Conservation (phyloP, 2,329 filamentous ascomycete species). For the Stachybotrys chlorohalonatus region DNA sequence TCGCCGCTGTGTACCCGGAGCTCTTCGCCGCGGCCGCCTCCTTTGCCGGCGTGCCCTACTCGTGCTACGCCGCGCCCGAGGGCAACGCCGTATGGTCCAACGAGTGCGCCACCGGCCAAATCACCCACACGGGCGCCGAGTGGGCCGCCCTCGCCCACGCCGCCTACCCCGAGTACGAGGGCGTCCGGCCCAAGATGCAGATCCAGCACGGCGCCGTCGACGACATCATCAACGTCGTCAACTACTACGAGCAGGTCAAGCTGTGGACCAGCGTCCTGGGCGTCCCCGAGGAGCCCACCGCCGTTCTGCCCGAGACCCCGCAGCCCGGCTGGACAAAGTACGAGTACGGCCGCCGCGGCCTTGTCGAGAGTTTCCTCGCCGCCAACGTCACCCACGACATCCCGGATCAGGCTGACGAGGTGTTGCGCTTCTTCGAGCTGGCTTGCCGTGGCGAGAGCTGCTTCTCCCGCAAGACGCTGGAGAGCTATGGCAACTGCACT, state of each 20-base stretch:
- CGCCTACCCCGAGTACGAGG: slow-evolving; percentile 41
- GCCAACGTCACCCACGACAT: slow-evolving; percentile 2
- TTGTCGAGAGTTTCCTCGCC: background rate
- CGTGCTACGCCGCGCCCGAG: slow-evolving; percentile 35
- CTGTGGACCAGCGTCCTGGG: slow-evolving; percentile 34
- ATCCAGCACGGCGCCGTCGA: slow-evolving; percentile 48
- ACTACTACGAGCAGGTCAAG: slow-evolving; percentile 46
- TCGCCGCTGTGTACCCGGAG: slow-evolving; percentile 42
- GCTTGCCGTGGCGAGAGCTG: background rate
- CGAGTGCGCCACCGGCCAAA: slow-evolving; percentile 12
- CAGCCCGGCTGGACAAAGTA: background rate
- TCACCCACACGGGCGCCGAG: slow-evolving; percentile 21
- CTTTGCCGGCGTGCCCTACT: slow-evolving; percentile 33
- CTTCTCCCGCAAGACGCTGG: slow-evolving; percentile 1
- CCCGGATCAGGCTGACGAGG: background rate
- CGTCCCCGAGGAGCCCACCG: background rate
- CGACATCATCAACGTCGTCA: slow-evolving; percentile 38
- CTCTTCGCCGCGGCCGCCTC: slow-evolving; percentile 40
- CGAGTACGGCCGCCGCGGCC: background rate
- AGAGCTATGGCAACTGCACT: background rate
- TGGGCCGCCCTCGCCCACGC: slow-evolving; percentile 25
- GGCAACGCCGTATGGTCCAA: slow-evolving; percentile 37
- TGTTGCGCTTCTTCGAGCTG: slow-evolving; percentile 1
- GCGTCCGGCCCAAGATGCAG: slow-evolving; percentile 45
- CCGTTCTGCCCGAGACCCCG: background rate